phyloP scores from a whole-genome alignment of 2,329 filamentous ascomycete genomes.

The Spiromastix sp. region DNA sequence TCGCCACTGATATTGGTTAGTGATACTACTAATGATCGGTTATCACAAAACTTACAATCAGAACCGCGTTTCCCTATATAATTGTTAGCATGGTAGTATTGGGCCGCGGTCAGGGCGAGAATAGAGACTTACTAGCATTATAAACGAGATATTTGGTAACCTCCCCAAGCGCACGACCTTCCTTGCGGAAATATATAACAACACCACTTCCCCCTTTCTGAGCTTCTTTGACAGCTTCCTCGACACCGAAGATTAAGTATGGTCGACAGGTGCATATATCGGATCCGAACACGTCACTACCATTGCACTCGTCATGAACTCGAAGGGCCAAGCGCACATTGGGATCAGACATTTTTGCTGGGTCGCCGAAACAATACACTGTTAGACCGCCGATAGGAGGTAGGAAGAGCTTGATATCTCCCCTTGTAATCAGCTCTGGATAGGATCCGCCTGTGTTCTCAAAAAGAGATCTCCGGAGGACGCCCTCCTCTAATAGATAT shows the following conservation, averaged over 20 bases:
- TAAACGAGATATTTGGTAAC: constrained; percentile 79
- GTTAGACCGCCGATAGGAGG: constrained; percentile 93
- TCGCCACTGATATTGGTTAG: constrained; percentile 70
- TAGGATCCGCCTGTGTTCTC: constrained; percentile 95
- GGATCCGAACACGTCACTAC: constrained; percentile 92
- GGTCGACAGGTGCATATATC: constrained; percentile 93
- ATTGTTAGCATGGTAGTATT: constrained; percentile 1
- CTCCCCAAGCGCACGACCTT: constrained; percentile 86
- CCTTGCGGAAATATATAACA: constrained; percentile 98
- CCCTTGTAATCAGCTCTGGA: constrained; percentile 88
- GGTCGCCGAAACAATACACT: constrained; percentile 94
- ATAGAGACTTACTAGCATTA: constrained; percentile 38
- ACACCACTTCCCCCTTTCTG: constrained; percentile 89
- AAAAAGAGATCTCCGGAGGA: constrained; percentile 75
- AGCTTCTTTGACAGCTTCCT: constrained; percentile 94
- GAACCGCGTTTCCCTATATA: constrained; percentile 20
- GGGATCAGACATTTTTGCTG: constrained; percentile 84
- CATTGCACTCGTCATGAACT: constrained; percentile 85
- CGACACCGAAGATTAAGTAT: constrained; percentile 92
- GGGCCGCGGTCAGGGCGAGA: too few relatives aligned
- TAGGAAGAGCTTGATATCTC: constrained; percentile 89
- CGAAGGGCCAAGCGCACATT: constrained; percentile 71
- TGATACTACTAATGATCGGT: constrained; percentile 53
- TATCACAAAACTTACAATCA: constrained; percentile 14
- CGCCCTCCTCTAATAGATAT: constrained; percentile 59